A percentile compares a stretch with the other conserved stretches of the same genome.
Evolutionary conservation across 1,284 basidiomycete species (phyloP).

Genomic region (Quambalaria eucalypti): DNA sequence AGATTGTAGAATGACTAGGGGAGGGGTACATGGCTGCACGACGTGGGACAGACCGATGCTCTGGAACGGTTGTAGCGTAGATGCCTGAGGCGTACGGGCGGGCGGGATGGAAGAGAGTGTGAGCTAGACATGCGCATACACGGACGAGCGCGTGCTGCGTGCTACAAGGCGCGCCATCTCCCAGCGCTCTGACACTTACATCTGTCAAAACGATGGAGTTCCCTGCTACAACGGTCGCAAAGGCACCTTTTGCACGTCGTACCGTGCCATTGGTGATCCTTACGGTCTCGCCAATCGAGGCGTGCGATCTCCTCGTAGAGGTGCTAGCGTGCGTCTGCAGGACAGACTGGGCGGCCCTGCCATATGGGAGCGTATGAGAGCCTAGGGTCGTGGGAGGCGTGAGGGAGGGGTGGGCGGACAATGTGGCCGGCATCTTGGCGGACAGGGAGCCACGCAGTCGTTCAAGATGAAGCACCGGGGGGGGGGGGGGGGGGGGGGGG

Average conservation of each 20-base stretch:
- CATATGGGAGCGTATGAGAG: not conserved
- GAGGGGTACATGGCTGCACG: not conserved
- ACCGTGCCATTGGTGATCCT: not conserved
- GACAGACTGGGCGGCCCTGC: not conserved
- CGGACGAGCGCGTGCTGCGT: not conserved
- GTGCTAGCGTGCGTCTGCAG: not conserved
- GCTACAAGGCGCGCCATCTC: not conserved
- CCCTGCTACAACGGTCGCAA: not conserved
- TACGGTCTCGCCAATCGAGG: not conserved
- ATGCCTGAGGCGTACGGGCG: not conserved
- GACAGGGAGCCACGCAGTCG: too few relatives aligned
- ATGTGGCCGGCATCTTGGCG: slow-evolving; percentile 52
- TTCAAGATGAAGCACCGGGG: too few relatives aligned
- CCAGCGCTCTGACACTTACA: not conserved
- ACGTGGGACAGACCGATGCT: not conserved
- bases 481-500: too few relatives aligned
- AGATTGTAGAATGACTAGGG: not conserved
- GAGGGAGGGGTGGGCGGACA: slow-evolving; percentile 46
- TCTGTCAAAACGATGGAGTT: not conserved
- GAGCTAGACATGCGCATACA: not conserved
- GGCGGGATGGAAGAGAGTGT: not conserved
- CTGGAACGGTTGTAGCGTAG: not conserved
- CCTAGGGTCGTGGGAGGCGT: not conserved
- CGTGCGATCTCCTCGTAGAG: not conserved
- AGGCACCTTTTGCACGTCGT: not conserved